Percentiles rank a stretch among this genome's conserved stretches.
Evolutionary conservation across 306 rosid genomes (phyloP).

Genomic region (Datisca glomerata): DNA sequence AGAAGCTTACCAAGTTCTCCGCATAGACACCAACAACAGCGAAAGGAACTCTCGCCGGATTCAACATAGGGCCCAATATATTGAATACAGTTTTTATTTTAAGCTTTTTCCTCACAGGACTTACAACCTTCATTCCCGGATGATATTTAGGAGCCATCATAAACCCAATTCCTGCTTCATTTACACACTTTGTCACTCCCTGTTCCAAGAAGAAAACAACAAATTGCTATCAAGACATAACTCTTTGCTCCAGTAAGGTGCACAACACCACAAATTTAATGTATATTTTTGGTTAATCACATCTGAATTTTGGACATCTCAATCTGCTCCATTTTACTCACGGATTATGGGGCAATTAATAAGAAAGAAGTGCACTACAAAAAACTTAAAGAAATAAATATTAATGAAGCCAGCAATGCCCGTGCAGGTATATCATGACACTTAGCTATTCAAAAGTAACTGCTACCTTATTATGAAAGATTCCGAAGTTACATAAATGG

Average conservation of each 20-base stretch:
- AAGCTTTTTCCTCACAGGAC: conserved; percentile 71
- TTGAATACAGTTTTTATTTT: conserved; percentile 81
- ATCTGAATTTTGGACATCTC: no score
- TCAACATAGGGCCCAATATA: conserved; percentile 86
- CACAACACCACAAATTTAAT: not conserved
- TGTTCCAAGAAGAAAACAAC: conserved; percentile 24
- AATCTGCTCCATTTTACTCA: no score
- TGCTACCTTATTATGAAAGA: no score
- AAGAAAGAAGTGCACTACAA: no score
- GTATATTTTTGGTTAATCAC: not conserved
- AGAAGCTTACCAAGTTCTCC: conserved; percentile 52
- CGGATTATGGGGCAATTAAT: no score
- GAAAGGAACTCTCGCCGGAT: conserved; percentile 76
- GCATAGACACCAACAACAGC: conserved; percentile 94
- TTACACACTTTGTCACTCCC: conserved; percentile 63
- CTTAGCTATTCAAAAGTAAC: no score
- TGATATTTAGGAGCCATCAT: conserved; percentile 91
- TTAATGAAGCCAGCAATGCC: no score
- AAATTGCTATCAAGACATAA: not conserved
- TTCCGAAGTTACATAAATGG: no score
- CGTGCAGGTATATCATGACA: no score
- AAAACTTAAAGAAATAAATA: no score
- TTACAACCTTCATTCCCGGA: conserved; percentile 76
- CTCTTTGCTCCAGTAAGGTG: not conserved
- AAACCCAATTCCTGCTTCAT: conserved; percentile 82